phyloP scores from a whole-genome alignment of 768 basidiomycete species.

The Dioszegia hungarica region DNA sequence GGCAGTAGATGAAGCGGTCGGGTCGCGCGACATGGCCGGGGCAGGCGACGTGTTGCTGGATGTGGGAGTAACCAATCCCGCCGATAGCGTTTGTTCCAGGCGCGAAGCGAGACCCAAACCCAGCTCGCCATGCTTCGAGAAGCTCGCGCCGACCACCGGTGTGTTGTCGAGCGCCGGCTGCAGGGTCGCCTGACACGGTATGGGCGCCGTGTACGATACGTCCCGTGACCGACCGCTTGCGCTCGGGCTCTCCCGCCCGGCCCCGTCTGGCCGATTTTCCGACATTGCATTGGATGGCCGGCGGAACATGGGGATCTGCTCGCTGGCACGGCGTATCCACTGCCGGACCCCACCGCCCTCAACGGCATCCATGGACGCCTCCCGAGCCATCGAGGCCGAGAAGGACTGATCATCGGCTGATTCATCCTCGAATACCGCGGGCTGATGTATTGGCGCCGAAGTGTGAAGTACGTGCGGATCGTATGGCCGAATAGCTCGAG shows the following conservation, averaged over 20 bases:
- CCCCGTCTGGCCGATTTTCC: not conserved
- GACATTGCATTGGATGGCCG: not conserved
- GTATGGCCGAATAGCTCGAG: not conserved
- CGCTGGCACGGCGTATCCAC: constrained; percentile 1
- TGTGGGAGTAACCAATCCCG: not conserved
- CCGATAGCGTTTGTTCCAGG: constrained; percentile 4
- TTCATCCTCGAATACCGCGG: not conserved
- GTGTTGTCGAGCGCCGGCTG: constrained; percentile 27
- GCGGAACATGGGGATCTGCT: not conserved
- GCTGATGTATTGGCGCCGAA: not conserved
- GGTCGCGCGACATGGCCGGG: not conserved
- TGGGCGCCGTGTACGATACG: not conserved
- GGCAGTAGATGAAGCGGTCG: not conserved
- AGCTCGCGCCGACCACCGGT: constrained; percentile 7
- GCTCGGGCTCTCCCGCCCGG: not conserved
- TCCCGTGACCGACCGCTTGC: not conserved
- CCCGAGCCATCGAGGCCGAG: not conserved
- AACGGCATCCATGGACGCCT: not conserved
- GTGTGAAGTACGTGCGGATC: not conserved
- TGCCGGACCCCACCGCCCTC: not conserved
- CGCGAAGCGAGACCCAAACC: not conserved
- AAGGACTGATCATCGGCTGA: not conserved
- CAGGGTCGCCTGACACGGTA: constrained; percentile 10
- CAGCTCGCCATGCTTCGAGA: not conserved
- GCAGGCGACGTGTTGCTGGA: not conserved